A percentile compares a stretch with the other conserved stretches of the same genome.
Evolutionary conservation across 306 rosid species (phyloP).

Genomic region (Ochetophila trinervis): DNA sequence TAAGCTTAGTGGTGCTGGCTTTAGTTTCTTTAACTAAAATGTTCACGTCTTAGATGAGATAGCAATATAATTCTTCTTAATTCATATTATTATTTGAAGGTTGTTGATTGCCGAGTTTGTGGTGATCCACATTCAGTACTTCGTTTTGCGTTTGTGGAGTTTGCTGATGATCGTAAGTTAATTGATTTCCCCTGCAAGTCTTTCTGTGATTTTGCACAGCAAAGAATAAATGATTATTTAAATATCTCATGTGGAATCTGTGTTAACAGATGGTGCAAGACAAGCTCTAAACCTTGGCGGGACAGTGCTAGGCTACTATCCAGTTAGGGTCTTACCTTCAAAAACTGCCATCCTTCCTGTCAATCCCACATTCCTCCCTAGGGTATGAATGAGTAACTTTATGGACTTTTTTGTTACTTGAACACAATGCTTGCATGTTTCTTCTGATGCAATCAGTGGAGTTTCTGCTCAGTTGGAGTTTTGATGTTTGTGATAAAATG

Average conservation of each 20-base stretch:
- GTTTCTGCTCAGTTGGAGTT: slow-evolving; percentile 12
- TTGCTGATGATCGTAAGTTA: slow-evolving; percentile 86
- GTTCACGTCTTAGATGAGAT: background rate
- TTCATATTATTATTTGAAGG: slow-evolving; percentile 48
- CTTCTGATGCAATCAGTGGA: background rate
- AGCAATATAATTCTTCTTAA: background rate
- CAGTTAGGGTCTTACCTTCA: slow-evolving; percentile 92
- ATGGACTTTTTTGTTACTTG: slow-evolving; percentile 3
- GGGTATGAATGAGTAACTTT: slow-evolving; percentile 46
- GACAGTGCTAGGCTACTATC: slow-evolving; percentile 89
- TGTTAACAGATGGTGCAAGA: slow-evolving; percentile 79
- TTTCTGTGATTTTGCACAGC: background rate
- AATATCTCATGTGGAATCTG: slow-evolving; percentile 22
- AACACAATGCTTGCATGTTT: background rate
- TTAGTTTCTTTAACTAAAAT: slow-evolving; percentile 2
- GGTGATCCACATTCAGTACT: slow-evolving; percentile 97
- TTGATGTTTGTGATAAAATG: slow-evolving; percentile 23
- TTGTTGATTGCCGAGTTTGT: slow-evolving; percentile 92
- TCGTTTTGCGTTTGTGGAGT: slow-evolving; percentile 99
- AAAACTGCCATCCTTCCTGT: slow-evolving; percentile 99
- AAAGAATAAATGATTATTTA: background rate
- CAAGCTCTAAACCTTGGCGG: slow-evolving; percentile 88
- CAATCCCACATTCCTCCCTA: slow-evolving; percentile 94
- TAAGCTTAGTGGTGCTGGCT: background rate
- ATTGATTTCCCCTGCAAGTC: slow-evolving; percentile 14